Base-by-base conservation (phyloP, 2,329 filamentous ascomycete genomes). In the Keithomyces neogunnii region DNA sequence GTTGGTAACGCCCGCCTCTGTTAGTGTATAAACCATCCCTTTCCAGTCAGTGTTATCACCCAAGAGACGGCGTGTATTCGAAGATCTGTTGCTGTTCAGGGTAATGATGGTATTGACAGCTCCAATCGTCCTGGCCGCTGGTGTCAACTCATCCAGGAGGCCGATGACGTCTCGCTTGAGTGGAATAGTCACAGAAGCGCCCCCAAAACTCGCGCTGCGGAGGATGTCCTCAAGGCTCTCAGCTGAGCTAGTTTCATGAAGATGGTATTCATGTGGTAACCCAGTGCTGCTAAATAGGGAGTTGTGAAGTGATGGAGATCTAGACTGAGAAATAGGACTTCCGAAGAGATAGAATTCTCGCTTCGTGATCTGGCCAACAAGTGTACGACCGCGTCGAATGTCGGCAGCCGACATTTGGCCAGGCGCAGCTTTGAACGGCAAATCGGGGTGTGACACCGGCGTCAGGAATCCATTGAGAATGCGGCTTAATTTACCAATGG, bases 31-130 rank as follows among this genome's bases (percentile, higher is more conserved):
- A 2, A 87, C 82, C 83, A 99, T 99, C 55, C 93, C 93, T 62
- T 83, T 80, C 86, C 90, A 99, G 72, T 99, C 93, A 10, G 93
- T 99, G 69, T 99, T 99, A 65, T 91, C 88, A 43, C 93, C 93
- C 13, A 88, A 67, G 3, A 97, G 80, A 3, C 74, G 78, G 47
- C 69, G 69, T 50, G 73, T 73, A 3, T 66, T 72, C 6, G 59
- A 62, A 6, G 70, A 64, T 4, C 47, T 30, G 64, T 63, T 11
- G 10, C 33, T 3, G 9, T 47, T 32, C 3, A 80, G 63, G 0
- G 87, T 84, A 31, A 96, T 81, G 61, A 99, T 86, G 19, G 93
- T 99, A 72, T 99, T 99, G 56, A 97, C 86, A 3, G 93, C 93
- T 28, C 93, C 93, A 55, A 99, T 96, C 32, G 81, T 74, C 56